These are phyloP conservation scores for Penicillium sclerotiorum DNA, from an alignment of 2,329 filamentous ascomycete species.

Conservation along the genomic window DNA sequence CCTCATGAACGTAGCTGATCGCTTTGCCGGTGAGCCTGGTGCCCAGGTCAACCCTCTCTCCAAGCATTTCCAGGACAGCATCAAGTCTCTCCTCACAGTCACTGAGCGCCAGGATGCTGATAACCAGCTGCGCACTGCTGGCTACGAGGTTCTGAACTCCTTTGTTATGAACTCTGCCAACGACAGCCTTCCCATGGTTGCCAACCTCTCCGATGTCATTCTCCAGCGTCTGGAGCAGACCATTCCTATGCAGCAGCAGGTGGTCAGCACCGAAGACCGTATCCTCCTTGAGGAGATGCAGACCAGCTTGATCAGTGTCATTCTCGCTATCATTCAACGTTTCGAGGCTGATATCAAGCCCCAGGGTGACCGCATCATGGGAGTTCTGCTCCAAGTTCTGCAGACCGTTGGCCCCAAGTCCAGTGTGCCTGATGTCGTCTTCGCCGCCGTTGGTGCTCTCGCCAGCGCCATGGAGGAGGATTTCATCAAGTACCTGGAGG, in stretches of 20 bases:
- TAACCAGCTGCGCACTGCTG: slow-evolving; percentile 86
- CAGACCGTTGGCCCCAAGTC: slow-evolving; percentile 79
- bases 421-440: slow-evolving; percentile 90
- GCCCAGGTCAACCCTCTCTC: slow-evolving; percentile 80
- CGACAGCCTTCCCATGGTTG: slow-evolving; percentile 80
- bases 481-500: slow-evolving; percentile 96
- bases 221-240: slow-evolving; percentile 90
- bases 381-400: slow-evolving; percentile 79
- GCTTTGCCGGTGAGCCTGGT: slow-evolving; percentile 85
- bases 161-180: slow-evolving; percentile 90
- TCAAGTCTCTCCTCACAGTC: slow-evolving; percentile 79
- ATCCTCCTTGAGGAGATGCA: slow-evolving; percentile 97
- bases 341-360: slow-evolving; percentile 89
- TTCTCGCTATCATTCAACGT: slow-evolving; percentile 87
- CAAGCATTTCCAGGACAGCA: slow-evolving; percentile 88
- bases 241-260: slow-evolving; percentile 83
- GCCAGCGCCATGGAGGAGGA: slow-evolving; percentile 89
- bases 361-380: slow-evolving; percentile 93
- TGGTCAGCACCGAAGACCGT: slow-evolving; percentile 95
- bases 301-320: slow-evolving; percentile 87
- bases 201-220: slow-evolving; percentile 80
- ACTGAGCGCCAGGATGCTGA: slow-evolving; percentile 83
- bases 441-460: slow-evolving; percentile 88
- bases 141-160: slow-evolving; percentile 94
- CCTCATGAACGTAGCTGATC: slow-evolving; percentile 95